These are phyloP conservation scores for Crithidia brevicula DNA, from an alignment of 208 protist genomes.

Conservation along the genomic window DNA sequence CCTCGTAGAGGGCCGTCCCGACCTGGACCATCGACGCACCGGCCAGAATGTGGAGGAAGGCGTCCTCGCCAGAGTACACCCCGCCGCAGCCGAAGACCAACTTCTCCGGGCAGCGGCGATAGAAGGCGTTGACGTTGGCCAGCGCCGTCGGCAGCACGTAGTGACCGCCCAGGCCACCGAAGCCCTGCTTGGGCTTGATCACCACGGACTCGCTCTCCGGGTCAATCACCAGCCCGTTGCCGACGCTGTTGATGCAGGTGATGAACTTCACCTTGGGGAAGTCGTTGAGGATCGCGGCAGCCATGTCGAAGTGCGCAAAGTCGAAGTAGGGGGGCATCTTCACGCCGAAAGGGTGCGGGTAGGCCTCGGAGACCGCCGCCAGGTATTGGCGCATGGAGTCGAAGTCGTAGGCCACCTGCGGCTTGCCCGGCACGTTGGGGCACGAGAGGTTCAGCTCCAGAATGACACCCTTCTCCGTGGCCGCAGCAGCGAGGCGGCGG, in stretches of 20 bases:
- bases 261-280: constrained; percentile 84
- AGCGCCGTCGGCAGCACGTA: constrained; percentile 89
- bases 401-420: constrained; percentile 91
- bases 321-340: constrained; percentile 94
- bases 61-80: constrained; percentile 82
- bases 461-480: constrained; percentile 62
- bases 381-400: constrained; percentile 74
- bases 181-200: constrained; percentile 89
- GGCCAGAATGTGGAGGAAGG: constrained; percentile 85
- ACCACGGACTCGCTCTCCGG: constrained; percentile 79
- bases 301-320: constrained; percentile 87
- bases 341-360: constrained; percentile 81
- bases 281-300: constrained; percentile 81
- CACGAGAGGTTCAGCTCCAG: constrained; percentile 91
- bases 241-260: constrained; percentile 90
- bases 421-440: constrained; percentile 90
- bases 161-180: constrained; percentile 81
- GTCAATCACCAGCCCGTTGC: constrained; percentile 89
- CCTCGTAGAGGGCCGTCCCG: constrained; percentile 79
- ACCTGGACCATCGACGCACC: constrained; percentile 90
- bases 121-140: constrained; percentile 91
- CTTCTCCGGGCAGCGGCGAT: constrained; percentile 82
- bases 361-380: constrained; percentile 56
- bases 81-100: constrained; percentile 87
- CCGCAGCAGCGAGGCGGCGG: constrained; percentile 46